Percentiles rank a stretch among this genome's conserved stretches.
phyloP scores from a whole-genome alignment of 805 yeast species.

The Ogataea trehalophila region DNA sequence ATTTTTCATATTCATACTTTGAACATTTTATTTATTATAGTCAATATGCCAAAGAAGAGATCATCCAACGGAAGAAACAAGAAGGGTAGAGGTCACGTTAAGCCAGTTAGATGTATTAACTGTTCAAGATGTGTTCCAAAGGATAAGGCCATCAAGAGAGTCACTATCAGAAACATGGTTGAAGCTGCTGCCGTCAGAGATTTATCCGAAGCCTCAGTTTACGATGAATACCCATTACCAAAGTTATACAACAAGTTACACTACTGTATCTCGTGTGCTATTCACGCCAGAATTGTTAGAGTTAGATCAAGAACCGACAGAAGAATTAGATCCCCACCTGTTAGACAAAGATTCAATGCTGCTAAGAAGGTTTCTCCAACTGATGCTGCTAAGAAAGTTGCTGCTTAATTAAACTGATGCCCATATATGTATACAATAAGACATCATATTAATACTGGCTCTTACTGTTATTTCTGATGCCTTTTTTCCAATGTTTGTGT shows the following conservation, averaged over 20 bases:
- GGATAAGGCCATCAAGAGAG: slow-evolving; percentile 99
- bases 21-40: slow-evolving; percentile 4
- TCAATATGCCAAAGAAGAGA: slow-evolving; percentile 99
- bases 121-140: slow-evolving; percentile 99
- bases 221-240: slow-evolving; percentile 98
- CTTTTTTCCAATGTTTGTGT: too few species aligned
- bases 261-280: slow-evolving; percentile 99
- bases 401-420: slow-evolving; percentile 18
- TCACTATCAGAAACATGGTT: slow-evolving; percentile 99
- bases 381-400: slow-evolving; percentile 95
- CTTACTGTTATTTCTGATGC: too few species aligned
- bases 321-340: slow-evolving; percentile 98
- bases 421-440: not conserved
- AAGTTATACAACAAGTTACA: slow-evolving; percentile 99
- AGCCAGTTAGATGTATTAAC: slow-evolving; percentile 99
- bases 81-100: slow-evolving; percentile 99
- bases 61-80: slow-evolving; percentile 99
- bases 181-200: slow-evolving; percentile 99
- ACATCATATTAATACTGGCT: not conserved
- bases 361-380: slow-evolving; percentile 95
- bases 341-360: slow-evolving; percentile 96
- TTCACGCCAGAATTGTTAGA: slow-evolving; percentile 99
- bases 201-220: slow-evolving; percentile 98
- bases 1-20: not conserved
- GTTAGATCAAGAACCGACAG: slow-evolving; percentile 99